These are phyloP conservation scores for Venturia nashicola DNA, from an alignment of 2,329 filamentous ascomycete genomes.

Conservation along the genomic window DNA sequence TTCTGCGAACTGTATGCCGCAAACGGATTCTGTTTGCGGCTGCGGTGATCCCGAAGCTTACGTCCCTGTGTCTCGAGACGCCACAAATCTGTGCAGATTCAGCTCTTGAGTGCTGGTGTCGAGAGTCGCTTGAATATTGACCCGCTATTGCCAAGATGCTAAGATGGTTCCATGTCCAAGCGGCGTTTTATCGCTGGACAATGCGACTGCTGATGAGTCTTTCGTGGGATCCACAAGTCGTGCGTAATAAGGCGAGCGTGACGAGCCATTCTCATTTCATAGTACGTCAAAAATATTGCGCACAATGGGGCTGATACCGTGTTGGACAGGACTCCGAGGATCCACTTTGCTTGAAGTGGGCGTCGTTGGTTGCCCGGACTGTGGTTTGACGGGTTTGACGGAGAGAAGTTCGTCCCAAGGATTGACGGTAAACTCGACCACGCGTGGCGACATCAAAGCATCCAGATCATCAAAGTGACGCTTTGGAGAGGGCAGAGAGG, in stretches of 20 bases:
- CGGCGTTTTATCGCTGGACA: neutral
- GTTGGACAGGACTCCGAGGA: slow-evolving; percentile 62
- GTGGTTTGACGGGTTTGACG: slow-evolving; percentile 15
- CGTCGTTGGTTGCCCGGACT: slow-evolving; percentile 34
- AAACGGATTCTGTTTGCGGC: neutral
- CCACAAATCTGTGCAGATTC: neutral
- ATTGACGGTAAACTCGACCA: slow-evolving; percentile 60
- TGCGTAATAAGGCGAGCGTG: neutral
- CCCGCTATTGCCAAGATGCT: neutral
- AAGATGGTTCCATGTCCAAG: neutral
- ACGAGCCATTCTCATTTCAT: slow-evolving; percentile 29
- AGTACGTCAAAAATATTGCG: slow-evolving; percentile 68
- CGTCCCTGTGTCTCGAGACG: neutral
- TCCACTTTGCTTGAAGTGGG: slow-evolving; percentile 43
- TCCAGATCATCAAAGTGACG: slow-evolving; percentile 28
- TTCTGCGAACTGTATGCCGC: neutral
- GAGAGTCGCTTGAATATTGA: neutral
- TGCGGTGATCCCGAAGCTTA: neutral
- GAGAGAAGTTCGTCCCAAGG: slow-evolving; percentile 33
- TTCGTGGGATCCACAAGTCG: neutral
- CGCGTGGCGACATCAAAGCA: slow-evolving; percentile 57
- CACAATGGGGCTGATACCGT: slow-evolving; percentile 62
- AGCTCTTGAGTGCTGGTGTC: neutral
- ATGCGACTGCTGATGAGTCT: neutral
- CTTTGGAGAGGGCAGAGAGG: slow-evolving; percentile 17